Base-by-base conservation (phyloP, 2,329 filamentous ascomycete genomes). In the Teratosphaeria destructans region DNA sequence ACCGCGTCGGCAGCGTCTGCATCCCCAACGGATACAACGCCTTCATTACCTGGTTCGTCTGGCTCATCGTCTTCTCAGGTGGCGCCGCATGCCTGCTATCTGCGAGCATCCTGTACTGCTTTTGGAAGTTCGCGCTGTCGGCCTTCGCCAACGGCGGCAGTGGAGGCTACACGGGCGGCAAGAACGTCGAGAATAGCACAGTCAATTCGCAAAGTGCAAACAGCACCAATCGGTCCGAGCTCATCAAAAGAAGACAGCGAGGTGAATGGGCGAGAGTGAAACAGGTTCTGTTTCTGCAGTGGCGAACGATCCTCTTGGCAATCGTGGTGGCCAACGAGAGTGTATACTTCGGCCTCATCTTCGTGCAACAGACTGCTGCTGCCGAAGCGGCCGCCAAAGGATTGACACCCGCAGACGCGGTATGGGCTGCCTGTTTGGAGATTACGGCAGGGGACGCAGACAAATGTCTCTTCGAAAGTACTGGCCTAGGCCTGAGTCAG, bases 11-110 rank as follows among this genome's bases (percentile, higher is more conserved):
- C 57, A 81, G 83, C 56, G 88, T 90, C 35, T 97, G 93, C 74
- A 92, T 96, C 72, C 91, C 96, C 78, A 96, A 96, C 77, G 89
- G 95, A 73, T 76, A 83, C 59, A 83, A 95, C 73, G 91, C 89
- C 62, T 77, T 95, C 71, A 83, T 85, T 43, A 71, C 70, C 1
- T 74, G 74, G 61, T 75, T 73, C 67, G 63, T 67, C 54, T 75
- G 74, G 73, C 61, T 74, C 5, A 62, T 75, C 32, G 61, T 66
- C 7, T 73, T 75, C 53, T 61, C 65, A 14, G 57, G 56, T 23
- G 47, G 63, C 11, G 66, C 69, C 4, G 69, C 72, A 29, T 29
- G 72, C 14, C 61, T 74, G 8, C 70, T 73, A 56, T 56, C 64
- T 1, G 58, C 65, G 8, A 75, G 73, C 1, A 71, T 68, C 12